Conservation (phyloP, 1,284 basidiomycete genomes). For the Fomitiporia mediterranea region DNA sequence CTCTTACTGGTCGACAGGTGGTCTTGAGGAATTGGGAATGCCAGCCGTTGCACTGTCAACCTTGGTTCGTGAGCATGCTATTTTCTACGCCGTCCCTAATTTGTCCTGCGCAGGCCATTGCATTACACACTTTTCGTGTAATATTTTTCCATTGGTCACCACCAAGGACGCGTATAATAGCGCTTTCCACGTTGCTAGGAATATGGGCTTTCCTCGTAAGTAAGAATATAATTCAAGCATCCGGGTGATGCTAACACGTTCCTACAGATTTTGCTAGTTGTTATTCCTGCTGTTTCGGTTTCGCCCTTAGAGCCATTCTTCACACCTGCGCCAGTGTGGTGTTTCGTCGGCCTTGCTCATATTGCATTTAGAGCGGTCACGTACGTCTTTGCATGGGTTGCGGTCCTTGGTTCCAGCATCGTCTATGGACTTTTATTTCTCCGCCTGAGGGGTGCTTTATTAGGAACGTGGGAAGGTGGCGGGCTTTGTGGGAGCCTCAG, state of each 20-base stretch:
- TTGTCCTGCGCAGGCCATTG: constrained; percentile 12
- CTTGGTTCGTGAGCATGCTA: constrained; percentile 9
- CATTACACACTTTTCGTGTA: constrained; percentile 20
- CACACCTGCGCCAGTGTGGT: constrained; percentile 19
- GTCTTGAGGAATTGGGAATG: constrained; percentile 11
- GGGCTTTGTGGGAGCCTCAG: background rate
- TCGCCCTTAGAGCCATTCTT: constrained; percentile 6
- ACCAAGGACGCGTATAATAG: constrained; percentile 2
- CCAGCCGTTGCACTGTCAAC: constrained; percentile 16
- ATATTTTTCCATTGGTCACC: constrained; percentile 21
- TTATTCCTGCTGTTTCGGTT: constrained; percentile 1
- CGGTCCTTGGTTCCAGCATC: background rate
- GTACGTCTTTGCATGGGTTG: constrained; percentile 14
- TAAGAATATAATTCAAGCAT: background rate
- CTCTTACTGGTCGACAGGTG: background rate
- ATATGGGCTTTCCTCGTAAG: constrained; percentile 18
- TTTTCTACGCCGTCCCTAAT: background rate
- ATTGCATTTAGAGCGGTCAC: constrained; percentile 6
- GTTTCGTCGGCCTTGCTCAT: constrained; percentile 13
- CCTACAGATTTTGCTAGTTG: constrained; percentile 10
- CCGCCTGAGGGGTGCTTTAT: constrained; percentile 11
- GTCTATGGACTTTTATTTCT: constrained; percentile 16
- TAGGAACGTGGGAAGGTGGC: background rate
- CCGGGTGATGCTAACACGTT: background rate
- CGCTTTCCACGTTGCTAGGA: background rate